Percentiles rank a stretch among this genome's conserved stretches.
phyloP scores from a whole-genome alignment of 192 early-diverging fungal species.

The Spizellomyces sp. region DNA sequence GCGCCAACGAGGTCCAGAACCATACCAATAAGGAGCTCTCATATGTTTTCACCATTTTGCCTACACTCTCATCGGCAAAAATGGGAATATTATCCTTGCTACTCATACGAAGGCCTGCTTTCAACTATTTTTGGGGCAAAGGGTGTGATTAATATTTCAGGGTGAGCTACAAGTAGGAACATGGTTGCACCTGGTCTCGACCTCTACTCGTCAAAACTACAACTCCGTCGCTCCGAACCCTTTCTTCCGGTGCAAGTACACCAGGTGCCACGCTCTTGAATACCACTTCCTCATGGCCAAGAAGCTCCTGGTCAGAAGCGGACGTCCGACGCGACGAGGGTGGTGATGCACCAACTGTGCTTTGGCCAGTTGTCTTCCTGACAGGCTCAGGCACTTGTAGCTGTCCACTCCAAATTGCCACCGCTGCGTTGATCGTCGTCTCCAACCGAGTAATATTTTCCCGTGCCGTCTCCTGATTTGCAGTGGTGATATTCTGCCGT shows the following conservation, averaged over 20 bases:
- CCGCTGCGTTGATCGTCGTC: not conserved
- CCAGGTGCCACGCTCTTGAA: conserved; percentile 22
- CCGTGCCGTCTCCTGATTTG: conserved; percentile 5
- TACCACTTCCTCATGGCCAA: conserved; percentile 12
- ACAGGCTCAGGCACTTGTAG: no score
- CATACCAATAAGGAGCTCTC: conserved; percentile 8
- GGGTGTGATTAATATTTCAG: not conserved
- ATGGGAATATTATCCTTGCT: conserved; percentile 23
- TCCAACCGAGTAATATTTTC: conserved; percentile 17
- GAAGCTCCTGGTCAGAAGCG: not conserved
- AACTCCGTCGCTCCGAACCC: conserved; percentile 9
- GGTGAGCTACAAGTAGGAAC: no score
- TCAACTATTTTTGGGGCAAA: conserved; percentile 6
- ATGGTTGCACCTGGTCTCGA: not conserved
- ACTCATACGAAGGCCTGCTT: conserved; percentile 19
- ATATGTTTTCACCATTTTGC: conserved; percentile 14
- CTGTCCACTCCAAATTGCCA: conserved; percentile 13
- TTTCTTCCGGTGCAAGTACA: conserved; percentile 20
- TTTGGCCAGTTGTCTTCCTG: no score
- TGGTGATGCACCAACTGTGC: not conserved
- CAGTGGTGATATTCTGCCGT: not conserved
- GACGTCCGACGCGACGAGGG: conserved; percentile 19
- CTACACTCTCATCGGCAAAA: conserved; percentile 11
- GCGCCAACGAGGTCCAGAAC: conserved; percentile 21
- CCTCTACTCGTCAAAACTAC: conserved; percentile 19